Percentiles rank a stretch among this genome's conserved stretches.
Conservation (phyloP, 352 stramenopile species). For the Pythium phragmiticola region DNA sequence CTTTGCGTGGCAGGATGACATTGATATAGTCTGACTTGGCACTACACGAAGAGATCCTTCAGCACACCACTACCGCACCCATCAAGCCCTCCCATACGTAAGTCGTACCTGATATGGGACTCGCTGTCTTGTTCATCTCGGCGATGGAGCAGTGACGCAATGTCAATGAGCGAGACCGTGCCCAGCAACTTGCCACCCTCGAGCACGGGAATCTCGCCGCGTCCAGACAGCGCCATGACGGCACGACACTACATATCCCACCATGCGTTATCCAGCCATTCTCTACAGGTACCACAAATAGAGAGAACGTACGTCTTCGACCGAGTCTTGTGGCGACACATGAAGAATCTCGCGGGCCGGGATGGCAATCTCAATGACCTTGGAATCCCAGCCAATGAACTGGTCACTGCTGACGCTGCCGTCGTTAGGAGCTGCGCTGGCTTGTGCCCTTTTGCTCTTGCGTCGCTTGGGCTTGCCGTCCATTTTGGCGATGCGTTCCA, state of each 20-base stretch:
- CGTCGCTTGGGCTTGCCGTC: conserved; percentile 2
- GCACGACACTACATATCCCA: conserved; percentile 52
- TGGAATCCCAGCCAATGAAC: conserved; percentile 50
- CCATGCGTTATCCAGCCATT: background rate
- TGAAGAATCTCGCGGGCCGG: conserved; percentile 71
- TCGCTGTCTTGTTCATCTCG: conserved; percentile 50
- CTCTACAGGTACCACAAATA: background rate
- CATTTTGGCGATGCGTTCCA: conserved; percentile 62
- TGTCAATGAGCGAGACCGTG: conserved; percentile 79
- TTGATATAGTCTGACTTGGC: conserved; percentile 91
- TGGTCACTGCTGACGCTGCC: background rate
- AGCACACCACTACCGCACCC: no score
- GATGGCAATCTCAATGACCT: conserved; percentile 65
- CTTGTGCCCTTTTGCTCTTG: conserved; percentile 5
- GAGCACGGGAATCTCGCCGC: conserved; percentile 67
- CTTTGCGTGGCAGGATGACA: conserved; percentile 78
- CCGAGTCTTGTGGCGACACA: conserved; percentile 68
- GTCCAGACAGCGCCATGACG: conserved; percentile 71
- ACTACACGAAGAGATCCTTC: conserved; percentile 26
- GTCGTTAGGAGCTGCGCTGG: background rate
- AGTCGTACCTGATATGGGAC: conserved; percentile 44
- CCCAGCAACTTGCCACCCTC: conserved; percentile 67
- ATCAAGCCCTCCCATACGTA: no score
- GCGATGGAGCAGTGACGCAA: conserved; percentile 70
- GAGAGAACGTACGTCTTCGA: conserved; percentile 55